Conservation (phyloP, 805 yeast species). For the Millerozyma acaciae region DNA sequence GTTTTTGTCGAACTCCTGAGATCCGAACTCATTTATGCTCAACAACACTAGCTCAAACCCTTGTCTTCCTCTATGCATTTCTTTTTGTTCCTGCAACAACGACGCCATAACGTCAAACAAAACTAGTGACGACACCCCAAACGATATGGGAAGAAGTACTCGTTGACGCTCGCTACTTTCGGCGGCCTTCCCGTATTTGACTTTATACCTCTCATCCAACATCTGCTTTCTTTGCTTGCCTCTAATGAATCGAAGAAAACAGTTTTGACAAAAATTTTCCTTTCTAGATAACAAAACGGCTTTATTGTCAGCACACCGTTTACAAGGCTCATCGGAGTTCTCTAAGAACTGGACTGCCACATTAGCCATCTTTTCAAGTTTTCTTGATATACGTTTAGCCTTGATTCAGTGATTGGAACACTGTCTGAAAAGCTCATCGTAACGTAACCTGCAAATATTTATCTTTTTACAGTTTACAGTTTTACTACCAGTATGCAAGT, state of each 20-base stretch:
- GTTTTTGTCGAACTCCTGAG: conserved; percentile 13
- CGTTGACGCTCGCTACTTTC: conserved; percentile 32
- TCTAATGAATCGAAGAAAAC: conserved; percentile 70
- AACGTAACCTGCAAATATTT: no score
- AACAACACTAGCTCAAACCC: conserved; percentile 63
- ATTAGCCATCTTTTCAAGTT: no score
- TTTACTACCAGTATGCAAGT: no score
- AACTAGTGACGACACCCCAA: conserved; percentile 65
- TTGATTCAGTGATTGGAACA: no score
- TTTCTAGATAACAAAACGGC: conserved; percentile 53
- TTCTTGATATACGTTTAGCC: no score
- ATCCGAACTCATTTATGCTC: conserved; percentile 38
- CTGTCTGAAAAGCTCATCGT: no score
- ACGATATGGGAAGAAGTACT: conserved; percentile 59
- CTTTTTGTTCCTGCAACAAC: conserved; percentile 57
- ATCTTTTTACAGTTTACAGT: no score
- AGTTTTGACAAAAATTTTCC: conserved; percentile 59
- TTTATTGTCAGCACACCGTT: conserved; percentile 44
- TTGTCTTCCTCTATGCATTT: conserved; percentile 57
- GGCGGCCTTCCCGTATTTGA: conserved; percentile 50
- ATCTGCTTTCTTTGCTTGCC: conserved; percentile 80
- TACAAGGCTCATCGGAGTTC: conserved; percentile 37
- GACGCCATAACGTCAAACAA: conserved; percentile 63
- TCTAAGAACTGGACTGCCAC: no score
- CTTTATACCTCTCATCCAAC: conserved; percentile 69